These are phyloP conservation scores for Suhomyces kunorum DNA, from an alignment of 1,139 yeast genomes.

Conservation along the genomic window DNA sequence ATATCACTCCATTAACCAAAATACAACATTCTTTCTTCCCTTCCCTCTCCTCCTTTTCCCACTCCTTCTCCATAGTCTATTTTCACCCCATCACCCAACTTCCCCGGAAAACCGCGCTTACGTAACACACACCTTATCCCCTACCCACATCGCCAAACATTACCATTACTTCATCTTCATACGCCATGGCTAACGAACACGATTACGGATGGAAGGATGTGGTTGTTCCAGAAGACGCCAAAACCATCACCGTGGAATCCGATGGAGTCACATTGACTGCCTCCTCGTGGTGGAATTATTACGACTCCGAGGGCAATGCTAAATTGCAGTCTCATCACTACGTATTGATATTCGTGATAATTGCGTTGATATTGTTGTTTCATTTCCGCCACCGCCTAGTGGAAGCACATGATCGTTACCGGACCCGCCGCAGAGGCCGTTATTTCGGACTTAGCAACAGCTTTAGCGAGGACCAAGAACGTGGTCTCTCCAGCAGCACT, in stretches of 20 bases:
- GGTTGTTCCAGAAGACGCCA: neutral
- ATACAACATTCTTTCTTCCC: neutral
- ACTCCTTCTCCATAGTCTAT: too few species aligned
- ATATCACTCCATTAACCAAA: neutral
- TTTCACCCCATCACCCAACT: neutral
- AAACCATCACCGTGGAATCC: neutral
- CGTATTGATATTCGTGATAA: conserved; percentile 3
- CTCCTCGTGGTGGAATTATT: conserved; percentile 6
- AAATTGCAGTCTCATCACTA: conserved; percentile 11
- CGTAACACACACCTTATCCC: conserved; percentile 3
- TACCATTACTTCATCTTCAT: neutral
- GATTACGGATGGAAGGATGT: neutral
- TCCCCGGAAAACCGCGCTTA: neutral
- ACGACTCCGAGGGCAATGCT: conserved; percentile 11
- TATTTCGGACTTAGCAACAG: conserved; percentile 26
- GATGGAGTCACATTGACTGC: conserved; percentile 2
- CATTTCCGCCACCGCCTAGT: conserved; percentile 19
- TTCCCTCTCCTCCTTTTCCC: neutral
- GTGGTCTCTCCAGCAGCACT: conserved; percentile 62
- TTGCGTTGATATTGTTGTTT: conserved; percentile 14
- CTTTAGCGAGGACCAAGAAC: conserved; percentile 60
- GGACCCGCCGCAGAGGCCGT: conserved; percentile 17
- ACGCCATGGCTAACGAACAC: neutral
- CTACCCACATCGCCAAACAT: neutral
- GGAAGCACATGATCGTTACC: conserved; percentile 18